These are phyloP conservation scores for Hypoxylon sp. DNA, from an alignment of 2,329 filamentous ascomycete genomes.

Conservation along the genomic window DNA sequence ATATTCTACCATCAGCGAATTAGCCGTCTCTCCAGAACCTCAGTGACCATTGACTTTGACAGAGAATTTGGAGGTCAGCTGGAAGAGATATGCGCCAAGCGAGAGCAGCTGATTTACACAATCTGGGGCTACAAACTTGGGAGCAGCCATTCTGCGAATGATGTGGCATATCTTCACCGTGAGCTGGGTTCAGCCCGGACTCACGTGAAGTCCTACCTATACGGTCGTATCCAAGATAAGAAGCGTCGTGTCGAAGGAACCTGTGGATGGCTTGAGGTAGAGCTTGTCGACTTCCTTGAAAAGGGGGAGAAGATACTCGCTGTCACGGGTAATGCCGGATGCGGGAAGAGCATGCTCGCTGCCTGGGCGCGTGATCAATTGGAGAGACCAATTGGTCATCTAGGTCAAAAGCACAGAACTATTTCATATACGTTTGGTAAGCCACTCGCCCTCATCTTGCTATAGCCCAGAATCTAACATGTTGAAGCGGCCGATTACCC, in stretches of 20 bases:
- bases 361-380: slow-evolving; percentile 60
- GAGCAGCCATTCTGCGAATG: slow-evolving; percentile 41
- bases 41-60: slow-evolving; percentile 57
- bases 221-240: slow-evolving; percentile 57
- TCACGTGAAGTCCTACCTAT: slow-evolving; percentile 52
- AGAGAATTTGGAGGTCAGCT: slow-evolving; percentile 56
- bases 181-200: slow-evolving; percentile 53
- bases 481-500: slow-evolving; percentile 52
- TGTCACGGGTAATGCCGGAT: slow-evolving; percentile 55
- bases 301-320: slow-evolving; percentile 56
- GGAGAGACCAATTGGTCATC: slow-evolving; percentile 56
- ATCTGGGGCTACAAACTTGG: slow-evolving; percentile 58
- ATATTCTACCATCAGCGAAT: slow-evolving; percentile 57
- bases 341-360: slow-evolving; percentile 59
- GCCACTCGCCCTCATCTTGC: slow-evolving; percentile 28
- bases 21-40: slow-evolving; percentile 49
- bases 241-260: slow-evolving; percentile 59
- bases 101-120: slow-evolving; percentile 54
- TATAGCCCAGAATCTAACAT: slow-evolving; percentile 10
- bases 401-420: slow-evolving; percentile 53
- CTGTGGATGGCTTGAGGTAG: slow-evolving; percentile 58
- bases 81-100: slow-evolving; percentile 55
- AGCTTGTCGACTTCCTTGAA: slow-evolving; percentile 56
- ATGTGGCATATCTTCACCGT: slow-evolving; percentile 53
- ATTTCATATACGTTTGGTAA: slow-evolving; percentile 58